Evolutionary conservation across 2,329 filamentous ascomycete genomes (phyloP), one percentile per base, ranked within the genome.

Genomic region (Chaetomium strumarium): DNA sequence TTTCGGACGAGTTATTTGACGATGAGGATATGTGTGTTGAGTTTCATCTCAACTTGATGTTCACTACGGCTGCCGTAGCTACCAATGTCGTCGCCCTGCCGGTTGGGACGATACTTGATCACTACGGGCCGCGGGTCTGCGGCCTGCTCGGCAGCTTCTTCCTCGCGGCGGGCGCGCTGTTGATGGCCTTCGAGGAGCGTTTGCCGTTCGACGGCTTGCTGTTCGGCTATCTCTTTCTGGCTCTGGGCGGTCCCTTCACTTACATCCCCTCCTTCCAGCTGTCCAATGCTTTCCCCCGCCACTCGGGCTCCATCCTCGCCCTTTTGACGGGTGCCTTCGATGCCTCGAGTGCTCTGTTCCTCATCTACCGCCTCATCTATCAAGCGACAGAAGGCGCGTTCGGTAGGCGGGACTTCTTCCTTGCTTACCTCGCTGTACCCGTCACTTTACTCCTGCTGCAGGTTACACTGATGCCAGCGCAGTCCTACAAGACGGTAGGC

Each of bases 61-160:
- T 96, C 74, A 95, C 90, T 6, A 79, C 90, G 38, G 90, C 90
- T 12, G 90, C 90, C 13, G 90, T 95, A 10, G 86, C 81, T 7
- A 95, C 90, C 37, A 96, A 96, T 63, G 86, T 95, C 12, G 88
- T 84, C 38, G 90, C 91, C 12, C 76, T 96, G 7, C 88, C 90
- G 2, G 83, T 95, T 11, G 91, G 91, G 42, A 88, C 88, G 2
- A 85, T 95, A 41, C 79, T 96, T 19, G 91, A 96, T 69, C 78
- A 83, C 56, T 91, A 81, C 64, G 91, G 91, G 1, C 91, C 91
- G 13, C 80, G 86, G 51, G 76, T 88, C 5, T 87, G 86, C 62
- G 86, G 88, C 3, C 74, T 90, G 19, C 77, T 86, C 52, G 90
- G 86, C 46, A 83, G 82, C 53, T 55, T 84, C 36, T 84, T 86